Evolutionary conservation across 2,329 filamentous ascomycete species (phyloP).

Genomic region (Fusarium sp.): DNA sequence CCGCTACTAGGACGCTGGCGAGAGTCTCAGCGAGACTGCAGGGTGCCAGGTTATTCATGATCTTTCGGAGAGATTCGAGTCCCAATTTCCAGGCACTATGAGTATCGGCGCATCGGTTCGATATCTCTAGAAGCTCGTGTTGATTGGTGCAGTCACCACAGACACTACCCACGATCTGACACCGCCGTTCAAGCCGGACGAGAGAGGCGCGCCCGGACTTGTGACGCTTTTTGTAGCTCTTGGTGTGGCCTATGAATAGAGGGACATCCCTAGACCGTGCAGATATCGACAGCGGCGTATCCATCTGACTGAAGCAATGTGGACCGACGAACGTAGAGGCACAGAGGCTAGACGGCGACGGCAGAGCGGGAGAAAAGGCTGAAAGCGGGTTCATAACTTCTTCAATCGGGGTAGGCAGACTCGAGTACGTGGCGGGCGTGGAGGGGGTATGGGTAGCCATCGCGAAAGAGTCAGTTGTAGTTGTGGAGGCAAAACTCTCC

Average conservation of each 20-base stretch:
- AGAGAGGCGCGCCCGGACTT: conserved; percentile 19
- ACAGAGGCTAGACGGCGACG: neutral
- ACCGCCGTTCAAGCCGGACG: conserved; percentile 19
- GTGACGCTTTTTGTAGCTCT: conserved; percentile 13
- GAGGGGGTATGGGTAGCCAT: neutral
- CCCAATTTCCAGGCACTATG: conserved; percentile 24
- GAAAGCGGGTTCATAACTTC: neutral
- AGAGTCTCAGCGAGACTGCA: conserved; percentile 22
- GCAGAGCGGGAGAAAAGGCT: neutral
- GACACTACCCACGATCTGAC: conserved; percentile 8
- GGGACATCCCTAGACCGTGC: neutral
- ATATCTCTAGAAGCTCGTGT: conserved; percentile 7
- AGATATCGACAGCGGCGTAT: neutral
- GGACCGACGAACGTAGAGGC: neutral
- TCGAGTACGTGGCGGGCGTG: neutral
- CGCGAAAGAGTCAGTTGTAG: neutral
- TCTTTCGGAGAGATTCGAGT: conserved; percentile 25
- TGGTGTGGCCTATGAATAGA: conserved; percentile 23
- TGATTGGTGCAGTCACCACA: conserved; percentile 3
- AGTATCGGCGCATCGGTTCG: conserved; percentile 6
- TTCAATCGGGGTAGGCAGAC: neutral
- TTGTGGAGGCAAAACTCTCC: too few species aligned
- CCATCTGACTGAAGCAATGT: neutral
- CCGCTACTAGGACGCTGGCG: conserved; percentile 35
- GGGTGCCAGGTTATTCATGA: conserved; percentile 30